Conservation (phyloP, 331 rosid species). For the Erythrophleum ivorense region DNA sequence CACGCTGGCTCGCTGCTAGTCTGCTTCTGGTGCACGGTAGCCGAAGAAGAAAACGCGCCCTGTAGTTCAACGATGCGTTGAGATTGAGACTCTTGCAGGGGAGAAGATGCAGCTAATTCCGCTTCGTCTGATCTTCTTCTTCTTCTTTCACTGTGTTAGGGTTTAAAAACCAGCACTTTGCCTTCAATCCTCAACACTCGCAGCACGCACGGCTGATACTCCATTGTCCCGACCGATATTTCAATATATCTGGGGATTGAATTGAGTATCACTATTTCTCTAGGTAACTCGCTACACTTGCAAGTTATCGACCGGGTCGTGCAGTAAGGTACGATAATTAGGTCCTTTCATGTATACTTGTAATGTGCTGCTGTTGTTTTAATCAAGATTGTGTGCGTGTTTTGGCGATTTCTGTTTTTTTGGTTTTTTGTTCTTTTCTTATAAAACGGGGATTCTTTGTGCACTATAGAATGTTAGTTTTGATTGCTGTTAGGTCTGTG, state of each 20-base stretch:
- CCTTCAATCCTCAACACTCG: neutral
- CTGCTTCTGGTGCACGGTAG: neutral
- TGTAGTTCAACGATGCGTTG: neutral
- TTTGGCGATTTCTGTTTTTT: neutral
- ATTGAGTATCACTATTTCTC: neutral
- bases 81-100: neutral
- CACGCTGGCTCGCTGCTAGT: neutral
- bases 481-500: neutral
- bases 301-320: neutral
- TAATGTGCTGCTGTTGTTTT: constrained; percentile 2
- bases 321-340: neutral
- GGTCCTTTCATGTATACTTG: neutral
- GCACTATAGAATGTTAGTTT: neutral
- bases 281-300: neutral
- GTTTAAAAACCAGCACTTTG: neutral
- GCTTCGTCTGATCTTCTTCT: neutral
- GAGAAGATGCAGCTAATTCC: neutral
- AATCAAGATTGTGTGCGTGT: neutral
- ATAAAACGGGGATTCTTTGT: neutral
- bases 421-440: too few species aligned
- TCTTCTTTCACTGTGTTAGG: neutral
- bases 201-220: neutral
- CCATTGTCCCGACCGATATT: neutral
- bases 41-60: neutral
- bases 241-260: neutral